Percentiles rank a stretch among this genome's conserved stretches.
phyloP scores from a whole-genome alignment of 2,329 filamentous ascomycete genomes.

The Ophiostoma quercus region DNA sequence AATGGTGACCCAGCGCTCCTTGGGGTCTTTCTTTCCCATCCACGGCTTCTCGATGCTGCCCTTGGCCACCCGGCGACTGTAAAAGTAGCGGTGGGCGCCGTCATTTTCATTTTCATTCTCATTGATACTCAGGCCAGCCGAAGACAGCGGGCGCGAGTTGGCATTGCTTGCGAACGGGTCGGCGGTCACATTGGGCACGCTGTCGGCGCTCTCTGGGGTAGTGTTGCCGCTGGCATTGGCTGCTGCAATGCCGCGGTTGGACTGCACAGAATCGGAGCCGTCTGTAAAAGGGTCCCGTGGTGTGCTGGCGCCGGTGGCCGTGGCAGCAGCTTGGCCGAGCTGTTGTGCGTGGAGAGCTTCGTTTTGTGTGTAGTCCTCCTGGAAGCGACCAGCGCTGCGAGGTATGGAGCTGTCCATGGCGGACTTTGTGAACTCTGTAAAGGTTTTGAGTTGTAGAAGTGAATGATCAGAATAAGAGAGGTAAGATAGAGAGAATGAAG shows the following conservation, averaged over 20 bases:
- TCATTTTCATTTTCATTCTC: constrained; percentile 31
- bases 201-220: constrained; percentile 31
- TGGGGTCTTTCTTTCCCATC: constrained; percentile 60
- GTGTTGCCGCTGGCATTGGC: not conserved
- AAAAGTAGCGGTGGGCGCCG: constrained; percentile 57
- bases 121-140: constrained; percentile 41
- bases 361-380: constrained; percentile 11
- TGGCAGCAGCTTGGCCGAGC: not conserved
- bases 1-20: constrained; percentile 82
- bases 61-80: constrained; percentile 66
- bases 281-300: constrained; percentile 40
- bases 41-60: constrained; percentile 72
- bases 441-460: not conserved
- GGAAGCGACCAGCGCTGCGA: constrained; percentile 3
- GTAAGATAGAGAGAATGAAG: not conserved
- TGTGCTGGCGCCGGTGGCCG: not conserved
- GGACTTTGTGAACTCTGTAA: not conserved
- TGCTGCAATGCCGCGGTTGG: constrained; percentile 24
- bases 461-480: not conserved
- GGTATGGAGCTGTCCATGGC: constrained; percentile 6
- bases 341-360: not conserved
- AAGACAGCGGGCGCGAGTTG: constrained; percentile 32
- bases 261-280: constrained; percentile 35
- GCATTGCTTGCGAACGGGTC: constrained; percentile 47
- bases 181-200: constrained; percentile 25